A percentile compares a stretch with the other conserved stretches of the same genome.
phyloP scores from a whole-genome alignment of 192 early-diverging fungal genomes.

The Backusella psychrophila region DNA sequence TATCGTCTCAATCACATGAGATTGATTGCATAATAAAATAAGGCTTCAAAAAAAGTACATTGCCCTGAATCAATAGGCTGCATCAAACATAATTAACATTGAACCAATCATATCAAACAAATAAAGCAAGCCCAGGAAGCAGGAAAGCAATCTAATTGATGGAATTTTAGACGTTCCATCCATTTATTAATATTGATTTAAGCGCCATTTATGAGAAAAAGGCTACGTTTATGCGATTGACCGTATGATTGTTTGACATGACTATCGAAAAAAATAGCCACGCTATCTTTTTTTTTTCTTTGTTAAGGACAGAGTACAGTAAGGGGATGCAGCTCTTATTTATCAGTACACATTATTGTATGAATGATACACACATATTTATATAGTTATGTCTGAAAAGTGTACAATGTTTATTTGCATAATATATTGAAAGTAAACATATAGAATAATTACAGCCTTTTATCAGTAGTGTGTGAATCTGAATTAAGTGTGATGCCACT shows the following conservation, averaged over 20 bases:
- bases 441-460: not conserved
- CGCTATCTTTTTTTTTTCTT: not conserved
- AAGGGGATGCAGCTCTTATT: not conserved
- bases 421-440: not conserved
- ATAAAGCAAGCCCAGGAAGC: not conserved
- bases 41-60: not conserved
- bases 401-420: too few relatives aligned
- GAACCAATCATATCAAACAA: not conserved
- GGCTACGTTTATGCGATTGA: not conserved
- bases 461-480: not conserved
- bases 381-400: not conserved
- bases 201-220: not conserved
- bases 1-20: constrained; percentile 9
- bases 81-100: not conserved
- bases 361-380: not conserved
- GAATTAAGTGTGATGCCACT: not conserved
- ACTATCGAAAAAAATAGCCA: not conserved
- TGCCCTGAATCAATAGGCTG: not conserved
- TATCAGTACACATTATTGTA: not conserved
- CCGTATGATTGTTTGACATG: not conserved
- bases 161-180: not conserved
- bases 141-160: not conserved
- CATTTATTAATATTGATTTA: not conserved
- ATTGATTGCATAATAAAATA: not conserved
- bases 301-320: not conserved